These are phyloP conservation scores for Hypoxylon rickii DNA, from an alignment of 495 filamentous ascomycete genomes.

Conservation along the genomic window DNA sequence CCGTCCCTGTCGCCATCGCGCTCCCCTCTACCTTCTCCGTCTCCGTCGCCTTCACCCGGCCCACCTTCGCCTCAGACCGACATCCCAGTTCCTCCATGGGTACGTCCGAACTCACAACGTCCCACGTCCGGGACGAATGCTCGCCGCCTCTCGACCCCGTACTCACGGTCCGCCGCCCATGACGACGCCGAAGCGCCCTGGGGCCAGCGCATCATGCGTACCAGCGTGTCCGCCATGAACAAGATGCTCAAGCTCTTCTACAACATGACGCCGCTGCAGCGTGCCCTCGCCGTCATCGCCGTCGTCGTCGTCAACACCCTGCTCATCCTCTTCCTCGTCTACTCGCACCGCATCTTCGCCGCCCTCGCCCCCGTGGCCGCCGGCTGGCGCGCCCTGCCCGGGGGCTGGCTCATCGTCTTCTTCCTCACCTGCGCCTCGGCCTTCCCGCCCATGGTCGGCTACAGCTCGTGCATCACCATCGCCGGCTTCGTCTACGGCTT, in stretches of 20 bases:
- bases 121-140: constrained; percentile 13
- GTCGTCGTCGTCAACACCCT: constrained; percentile 55
- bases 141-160: constrained; percentile 23
- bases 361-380: constrained; percentile 70
- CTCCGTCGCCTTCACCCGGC: constrained; percentile 16
- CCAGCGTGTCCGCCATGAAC: constrained; percentile 17
- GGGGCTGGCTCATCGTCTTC: constrained; percentile 83
- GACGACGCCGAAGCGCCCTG: constrained; percentile 25
- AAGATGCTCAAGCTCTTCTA: constrained; percentile 39
- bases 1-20: constrained; percentile 12
- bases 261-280: constrained; percentile 63
- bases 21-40: constrained; percentile 10
- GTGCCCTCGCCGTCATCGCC: constrained; percentile 58
- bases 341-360: constrained; percentile 76
- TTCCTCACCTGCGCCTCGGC: constrained; percentile 73
- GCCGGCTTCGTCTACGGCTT: constrained; percentile 94
- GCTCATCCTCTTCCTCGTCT: constrained; percentile 70
- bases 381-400: constrained; percentile 68
- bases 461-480: constrained; percentile 82
- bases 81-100: constrained; percentile 24
- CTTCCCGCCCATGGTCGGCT: constrained; percentile 92
- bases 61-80: constrained; percentile 11
- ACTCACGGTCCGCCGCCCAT: constrained; percentile 29
- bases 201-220: constrained; percentile 27
- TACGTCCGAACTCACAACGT: constrained; percentile 18